Base-by-base conservation (phyloP, 1,284 basidiomycete genomes). In the Ustilago cynodontis region DNA sequence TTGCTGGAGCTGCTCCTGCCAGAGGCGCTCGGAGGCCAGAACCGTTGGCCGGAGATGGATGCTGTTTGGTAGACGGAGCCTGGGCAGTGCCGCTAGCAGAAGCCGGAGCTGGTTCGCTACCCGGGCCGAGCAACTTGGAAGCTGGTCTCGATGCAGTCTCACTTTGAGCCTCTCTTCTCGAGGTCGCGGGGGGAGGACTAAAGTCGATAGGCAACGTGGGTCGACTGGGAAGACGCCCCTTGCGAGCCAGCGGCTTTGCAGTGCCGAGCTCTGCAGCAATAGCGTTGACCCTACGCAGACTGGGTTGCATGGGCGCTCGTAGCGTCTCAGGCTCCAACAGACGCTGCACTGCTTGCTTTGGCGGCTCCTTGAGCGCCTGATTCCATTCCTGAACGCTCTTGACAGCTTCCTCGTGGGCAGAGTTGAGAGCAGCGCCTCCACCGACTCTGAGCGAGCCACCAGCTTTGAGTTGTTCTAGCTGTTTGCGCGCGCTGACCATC, bases 371-470 rank as follows among this genome's bases (percentile, higher is more conserved):
- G 62, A 99, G 87, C 0, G 95, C 95, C 85, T 98, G 93, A 82
- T 99, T 99, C 95, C 95, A 99, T 86, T 98, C 93, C 87, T 97
- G 95, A 22, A 99, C 96, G 81, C 93, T 92, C 83, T 94, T 89
- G 45, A 99, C 94, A 14, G 94, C 94, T 83, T 98, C 94, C 77
- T 98, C 94, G 83, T 93, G 96, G 3, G 80, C 76, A 1, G 69
- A 74, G 35, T 71, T 65, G 54, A 70, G 29, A n/a, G 58, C 31
- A 13, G 54, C 54, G 10, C 58, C 68, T 18, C 60, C 66, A 13
- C 64, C 77, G 28, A 54, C 60, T 22, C 71, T 60, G 91, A 86
- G 92, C 90, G 68, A 89, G 75, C 22, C 66, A 24, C 73, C 73
- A 8, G 65, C 60, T 54, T 74, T 80, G 84, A 63, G 86, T 81